These are phyloP conservation scores for maize (Zea mays) DNA, from an alignment of 176 grass and related monocot genomes.

Conservation along the genomic window DNA sequence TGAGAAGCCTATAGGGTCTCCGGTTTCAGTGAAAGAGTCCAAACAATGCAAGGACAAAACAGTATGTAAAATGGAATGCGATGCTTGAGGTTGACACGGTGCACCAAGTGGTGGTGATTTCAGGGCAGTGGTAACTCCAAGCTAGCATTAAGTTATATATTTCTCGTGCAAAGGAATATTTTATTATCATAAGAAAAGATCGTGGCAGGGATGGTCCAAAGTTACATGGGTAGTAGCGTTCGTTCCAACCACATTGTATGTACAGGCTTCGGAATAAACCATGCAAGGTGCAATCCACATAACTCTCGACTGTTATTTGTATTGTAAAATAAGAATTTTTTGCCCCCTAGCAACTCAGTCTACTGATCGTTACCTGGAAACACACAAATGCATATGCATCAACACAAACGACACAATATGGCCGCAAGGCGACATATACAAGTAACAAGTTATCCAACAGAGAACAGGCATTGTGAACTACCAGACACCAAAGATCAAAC, in stretches of 20 bases:
- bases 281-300: constrained; percentile 9
- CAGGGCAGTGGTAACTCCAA: background rate
- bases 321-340: background rate
- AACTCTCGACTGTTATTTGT: background rate
- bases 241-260: background rate
- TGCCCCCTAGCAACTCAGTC: background rate
- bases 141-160: background rate
- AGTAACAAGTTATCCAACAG: constrained; percentile 16
- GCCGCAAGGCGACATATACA: constrained; percentile 18
- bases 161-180: background rate
- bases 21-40: background rate
- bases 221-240: background rate
- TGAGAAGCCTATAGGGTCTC: background rate
- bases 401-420: constrained; percentile 7
- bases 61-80: background rate
- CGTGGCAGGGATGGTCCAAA: background rate
- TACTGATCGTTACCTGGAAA: constrained; percentile 13
- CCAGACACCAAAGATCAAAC: background rate
- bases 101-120: constrained; percentile 1
- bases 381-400: background rate
- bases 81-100: constrained; percentile 13
- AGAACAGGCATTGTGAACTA: background rate
- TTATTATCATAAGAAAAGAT: background rate
- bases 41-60: constrained; percentile 15
- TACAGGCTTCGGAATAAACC: constrained; percentile 5